phyloP scores from a whole-genome alignment of 2,329 filamentous ascomycete genomes.

The Lojkania enalia region DNA sequence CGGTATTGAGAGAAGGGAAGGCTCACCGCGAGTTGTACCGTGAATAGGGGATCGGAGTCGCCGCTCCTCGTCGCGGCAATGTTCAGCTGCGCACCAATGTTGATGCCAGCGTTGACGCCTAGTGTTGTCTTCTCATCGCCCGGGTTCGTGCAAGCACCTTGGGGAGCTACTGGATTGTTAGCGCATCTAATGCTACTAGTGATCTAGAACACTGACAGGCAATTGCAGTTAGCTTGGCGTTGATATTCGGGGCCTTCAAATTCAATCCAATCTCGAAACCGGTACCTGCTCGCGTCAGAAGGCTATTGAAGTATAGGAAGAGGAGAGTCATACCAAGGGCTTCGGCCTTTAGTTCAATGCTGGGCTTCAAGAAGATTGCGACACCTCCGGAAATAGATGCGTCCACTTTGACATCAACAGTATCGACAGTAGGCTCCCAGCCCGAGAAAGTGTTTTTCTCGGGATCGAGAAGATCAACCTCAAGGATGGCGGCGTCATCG shows the following conservation, averaged over 20 bases:
- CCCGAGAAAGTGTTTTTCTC: slow-evolving; percentile 21
- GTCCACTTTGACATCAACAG: slow-evolving; percentile 16
- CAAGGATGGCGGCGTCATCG: slow-evolving; percentile 17
- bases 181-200: neutral
- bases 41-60: slow-evolving; percentile 19
- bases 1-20: neutral
- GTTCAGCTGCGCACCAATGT: slow-evolving; percentile 11
- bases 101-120: slow-evolving; percentile 13
- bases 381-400: slow-evolving; percentile 17
- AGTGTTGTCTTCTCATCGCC: slow-evolving; percentile 9
- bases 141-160: slow-evolving; percentile 17
- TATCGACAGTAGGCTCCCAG: slow-evolving; percentile 19
- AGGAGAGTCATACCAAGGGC: slow-evolving; percentile 12
- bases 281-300: too few relatives aligned
- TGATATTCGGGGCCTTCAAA: slow-evolving; percentile 20
- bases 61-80: slow-evolving; percentile 15
- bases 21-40: slow-evolving; percentile 19
- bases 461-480: slow-evolving; percentile 22
- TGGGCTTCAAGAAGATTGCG: slow-evolving; percentile 16
- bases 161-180: slow-evolving; percentile 13
- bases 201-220: slow-evolving; percentile 12
- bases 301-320: slow-evolving; percentile 3
- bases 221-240: slow-evolving; percentile 16
- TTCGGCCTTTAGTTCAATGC: slow-evolving; percentile 20
- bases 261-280: slow-evolving; percentile 21